These are phyloP conservation scores for Vachellia collinsii DNA, from an alignment of 306 rosid species.

Conservation along the genomic window DNA sequence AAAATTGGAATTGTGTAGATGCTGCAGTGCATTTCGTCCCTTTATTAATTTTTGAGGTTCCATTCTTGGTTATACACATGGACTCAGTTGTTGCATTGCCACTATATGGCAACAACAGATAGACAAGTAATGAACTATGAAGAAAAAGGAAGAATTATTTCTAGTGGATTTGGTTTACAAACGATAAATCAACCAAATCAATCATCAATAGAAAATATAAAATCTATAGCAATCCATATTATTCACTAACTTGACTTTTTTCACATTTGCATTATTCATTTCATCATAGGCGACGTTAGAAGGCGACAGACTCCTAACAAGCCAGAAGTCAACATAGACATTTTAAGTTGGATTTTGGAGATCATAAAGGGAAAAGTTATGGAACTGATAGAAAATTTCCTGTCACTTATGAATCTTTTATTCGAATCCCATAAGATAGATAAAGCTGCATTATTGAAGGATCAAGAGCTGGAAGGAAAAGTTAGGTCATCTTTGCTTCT, in stretches of 20 bases:
- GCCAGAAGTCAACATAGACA: constrained; percentile 37
- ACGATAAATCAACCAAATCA: not conserved
- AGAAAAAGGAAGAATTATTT: not conserved
- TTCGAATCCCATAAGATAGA: constrained; percentile 38
- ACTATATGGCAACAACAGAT: not conserved
- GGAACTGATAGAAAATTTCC: constrained; percentile 57
- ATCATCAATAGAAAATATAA: not conserved
- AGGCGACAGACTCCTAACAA: constrained; percentile 38
- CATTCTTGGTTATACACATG: not conserved
- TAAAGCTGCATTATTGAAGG: constrained; percentile 21
- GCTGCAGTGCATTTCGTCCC: not conserved
- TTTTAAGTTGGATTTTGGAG: constrained; percentile 54
- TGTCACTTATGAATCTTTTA: constrained; percentile 50
- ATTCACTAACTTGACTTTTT: not conserved
- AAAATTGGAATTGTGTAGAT: not conserved
- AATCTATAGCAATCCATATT: not conserved
- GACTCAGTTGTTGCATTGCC: not conserved
- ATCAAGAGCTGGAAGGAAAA: constrained; percentile 48
- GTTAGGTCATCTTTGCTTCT: constrained; percentile 62
- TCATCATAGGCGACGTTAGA: constrained; percentile 37
- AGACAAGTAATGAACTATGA: not conserved
- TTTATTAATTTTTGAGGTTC: not conserved
- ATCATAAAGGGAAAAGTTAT: constrained; percentile 47
- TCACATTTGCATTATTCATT: constrained; percentile 13
- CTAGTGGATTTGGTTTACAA: not conserved